phyloP scores from a whole-genome alignment of 23 red algal genomes.

The Cyanidiococcus yangmingshanensis region DNA sequence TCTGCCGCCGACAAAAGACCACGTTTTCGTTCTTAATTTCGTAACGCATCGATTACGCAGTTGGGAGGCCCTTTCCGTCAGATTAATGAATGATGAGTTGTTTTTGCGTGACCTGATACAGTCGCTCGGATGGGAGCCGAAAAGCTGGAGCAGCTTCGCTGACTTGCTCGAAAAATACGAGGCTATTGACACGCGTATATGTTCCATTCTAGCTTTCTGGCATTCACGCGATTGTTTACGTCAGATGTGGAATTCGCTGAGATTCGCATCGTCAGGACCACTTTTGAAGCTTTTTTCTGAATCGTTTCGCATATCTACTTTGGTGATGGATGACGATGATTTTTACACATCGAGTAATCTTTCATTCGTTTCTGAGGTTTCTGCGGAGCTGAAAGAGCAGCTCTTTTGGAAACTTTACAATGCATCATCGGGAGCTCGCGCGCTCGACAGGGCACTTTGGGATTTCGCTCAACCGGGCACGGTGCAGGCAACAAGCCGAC shows the following conservation, averaged over 20 bases:
- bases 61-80: background rate
- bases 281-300: background rate
- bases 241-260: background rate
- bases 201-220: background rate
- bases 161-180: background rate
- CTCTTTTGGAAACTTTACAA: background rate
- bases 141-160: background rate
- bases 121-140: background rate
- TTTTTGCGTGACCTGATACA: background rate
- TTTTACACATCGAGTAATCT: background rate
- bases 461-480: background rate
- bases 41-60: background rate
- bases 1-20: background rate
- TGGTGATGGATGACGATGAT: conserved; percentile 16
- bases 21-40: background rate
- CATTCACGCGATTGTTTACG: background rate
- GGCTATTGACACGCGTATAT: background rate
- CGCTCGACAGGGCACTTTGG: background rate
- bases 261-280: background rate
- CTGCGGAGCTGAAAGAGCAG: background rate
- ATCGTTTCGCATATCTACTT: background rate
- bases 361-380: background rate
- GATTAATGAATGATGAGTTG: background rate
- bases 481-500: background rate
- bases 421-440: background rate